Base-by-base conservation (phyloP, 495 filamentous ascomycete genomes). In the Tetracladium setigerum region DNA sequence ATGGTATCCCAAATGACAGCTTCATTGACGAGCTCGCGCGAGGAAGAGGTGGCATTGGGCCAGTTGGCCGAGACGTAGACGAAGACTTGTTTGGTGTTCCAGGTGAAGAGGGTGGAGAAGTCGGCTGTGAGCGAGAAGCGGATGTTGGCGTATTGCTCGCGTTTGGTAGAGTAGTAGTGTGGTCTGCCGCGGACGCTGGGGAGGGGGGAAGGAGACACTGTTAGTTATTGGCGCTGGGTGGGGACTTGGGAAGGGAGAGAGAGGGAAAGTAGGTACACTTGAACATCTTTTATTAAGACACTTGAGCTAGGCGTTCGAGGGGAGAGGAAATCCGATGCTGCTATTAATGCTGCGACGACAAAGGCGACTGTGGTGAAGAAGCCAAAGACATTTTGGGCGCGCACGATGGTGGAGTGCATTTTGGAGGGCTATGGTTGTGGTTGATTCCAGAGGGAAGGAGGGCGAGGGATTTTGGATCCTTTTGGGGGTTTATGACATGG, bases 11-110 rank as follows among this genome's bases (percentile, higher is more conserved):
- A 98, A 69, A 98, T 87, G 31, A 98, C 78, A 55, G 87, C 86
- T 66, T 89, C 79, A 55, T 82, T 81, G n/a, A 67, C 70, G 47
- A 54, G 37, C 59, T 52, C 46, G 55, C 34, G 49, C 48, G 46
- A 33, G 59, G 50, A 38, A 47, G 38, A 22, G 49, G 63, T 62
- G 47, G 64, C 57, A 17, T 79, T 74, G 41, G 89, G 84, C 75
- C 91, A 98, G 18, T 80, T 79, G 30, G 90, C 89, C 41, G 86
- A 86, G 39, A 98, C 79, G 75, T 92, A 98, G 65, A 94, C 79
- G 68, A 97, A 99, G 56, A 97, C 67, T 67, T 96, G 89, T 67
- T 99, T 99, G n/a, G 92, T 99, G 72, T 99, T 99, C 94, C 94
- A 99, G 67, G 85, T 95, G 81, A 95, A 96, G 58, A 99, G 83